Percentiles rank a stretch among this genome's conserved stretches.
Evolutionary conservation across 768 basidiomycete genomes (phyloP).

Genomic region (Pleurotus tuoliensis): DNA sequence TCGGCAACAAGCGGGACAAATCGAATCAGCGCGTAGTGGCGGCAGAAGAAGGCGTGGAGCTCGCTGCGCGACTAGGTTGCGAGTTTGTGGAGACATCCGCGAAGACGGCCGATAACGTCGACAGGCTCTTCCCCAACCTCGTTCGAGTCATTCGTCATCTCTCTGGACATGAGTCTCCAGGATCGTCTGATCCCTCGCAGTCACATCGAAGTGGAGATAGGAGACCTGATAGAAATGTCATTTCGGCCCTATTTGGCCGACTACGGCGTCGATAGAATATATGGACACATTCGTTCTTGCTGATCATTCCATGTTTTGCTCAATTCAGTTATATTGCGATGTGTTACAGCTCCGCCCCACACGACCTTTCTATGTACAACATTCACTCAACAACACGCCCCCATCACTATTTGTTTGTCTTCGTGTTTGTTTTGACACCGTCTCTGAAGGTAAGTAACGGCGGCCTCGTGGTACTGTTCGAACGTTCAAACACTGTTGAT

Average conservation of each 20-base stretch:
- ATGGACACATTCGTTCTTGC: slow-evolving; percentile 5
- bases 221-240: slow-evolving; percentile 8
- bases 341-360: slow-evolving; percentile 8
- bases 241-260: slow-evolving; percentile 8
- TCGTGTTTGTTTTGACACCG: not conserved
- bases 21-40: slow-evolving; percentile 18
- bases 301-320: slow-evolving; percentile 9
- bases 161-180: not conserved
- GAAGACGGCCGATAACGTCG: slow-evolving; percentile 22
- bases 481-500: not conserved
- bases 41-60: slow-evolving; percentile 18
- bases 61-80: slow-evolving; percentile 23
- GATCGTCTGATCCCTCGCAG: not conserved
- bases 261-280: slow-evolving; percentile 8
- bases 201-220: slow-evolving; percentile 9
- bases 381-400: not conserved
- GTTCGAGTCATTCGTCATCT: slow-evolving; percentile 5
- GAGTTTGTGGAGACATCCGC: slow-evolving; percentile 25
- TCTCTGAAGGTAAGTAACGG: not conserved
- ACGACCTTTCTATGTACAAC: slow-evolving; percentile 1
- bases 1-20: slow-evolving; percentile 25
- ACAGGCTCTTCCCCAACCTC: slow-evolving; percentile 8
- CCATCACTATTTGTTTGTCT: slow-evolving; percentile 6
- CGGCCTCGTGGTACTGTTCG: not conserved
- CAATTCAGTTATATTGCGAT: slow-evolving; percentile 7